These are phyloP conservation scores for Erigeron philadelphicus DNA, from an alignment of 140 eudicot genomes.

Conservation along the genomic window DNA sequence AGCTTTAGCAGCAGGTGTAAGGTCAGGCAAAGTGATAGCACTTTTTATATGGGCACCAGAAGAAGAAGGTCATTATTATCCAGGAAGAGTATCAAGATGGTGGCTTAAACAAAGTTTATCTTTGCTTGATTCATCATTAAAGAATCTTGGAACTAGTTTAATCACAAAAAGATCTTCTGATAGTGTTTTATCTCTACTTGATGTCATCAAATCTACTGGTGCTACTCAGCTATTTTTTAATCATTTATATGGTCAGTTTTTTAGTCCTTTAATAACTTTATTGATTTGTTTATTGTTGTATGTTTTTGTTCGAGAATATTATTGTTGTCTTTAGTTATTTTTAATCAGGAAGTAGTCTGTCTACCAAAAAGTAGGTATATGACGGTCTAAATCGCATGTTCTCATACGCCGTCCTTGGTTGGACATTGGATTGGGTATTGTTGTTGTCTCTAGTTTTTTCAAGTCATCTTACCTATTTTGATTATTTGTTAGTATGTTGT, in stretches of 20 bases:
- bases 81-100: slow-evolving; percentile 98
- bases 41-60: slow-evolving; percentile 83
- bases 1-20: slow-evolving; percentile 83
- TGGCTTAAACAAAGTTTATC: slow-evolving; percentile 94
- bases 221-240: slow-evolving; percentile 86
- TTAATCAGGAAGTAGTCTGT: no score
- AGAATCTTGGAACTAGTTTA: slow-evolving; percentile 73
- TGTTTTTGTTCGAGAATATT: neutral
- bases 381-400: no score
- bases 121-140: slow-evolving; percentile 76
- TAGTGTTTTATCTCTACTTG: slow-evolving; percentile 80
- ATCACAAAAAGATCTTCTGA: slow-evolving; percentile 88
- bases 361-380: no score
- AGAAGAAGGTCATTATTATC: slow-evolving; percentile 84
- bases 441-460: neutral
- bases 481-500: neutral
- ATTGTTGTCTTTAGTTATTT: neutral
- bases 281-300: neutral
- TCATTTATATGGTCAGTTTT: slow-evolving; percentile 77
- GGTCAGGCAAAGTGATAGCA: slow-evolving; percentile 83
- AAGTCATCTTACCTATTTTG: neutral
- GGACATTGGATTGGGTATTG: neutral
- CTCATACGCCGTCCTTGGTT: no score
- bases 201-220: slow-evolving; percentile 72
- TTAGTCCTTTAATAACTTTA: slow-evolving; percentile 21